Percentiles rank a stretch among this genome's conserved stretches.
phyloP scores from a whole-genome alignment of 2,329 filamentous ascomycete genomes.

The Ploettnerulaceae sp. region DNA sequence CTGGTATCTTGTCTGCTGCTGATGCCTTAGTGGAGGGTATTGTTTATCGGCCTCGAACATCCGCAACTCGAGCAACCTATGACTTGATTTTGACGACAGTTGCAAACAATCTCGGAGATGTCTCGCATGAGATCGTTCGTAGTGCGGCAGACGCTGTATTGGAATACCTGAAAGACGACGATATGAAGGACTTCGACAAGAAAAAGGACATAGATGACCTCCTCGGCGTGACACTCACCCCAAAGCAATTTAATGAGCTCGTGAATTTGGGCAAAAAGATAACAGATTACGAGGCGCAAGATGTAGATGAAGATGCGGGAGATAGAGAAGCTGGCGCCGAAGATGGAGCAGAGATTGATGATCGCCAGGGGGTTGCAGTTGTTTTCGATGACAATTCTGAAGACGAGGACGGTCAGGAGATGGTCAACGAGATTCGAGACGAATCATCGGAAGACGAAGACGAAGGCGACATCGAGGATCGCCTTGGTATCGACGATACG shows the following conservation, averaged over 20 bases:
- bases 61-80: constrained; percentile 87
- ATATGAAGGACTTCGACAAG: constrained; percentile 95
- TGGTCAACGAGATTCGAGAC: constrained; percentile 83
- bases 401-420: constrained; percentile 70
- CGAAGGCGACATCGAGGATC: constrained; percentile 62
- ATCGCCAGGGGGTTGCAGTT: constrained; percentile 93
- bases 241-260: constrained; percentile 94
- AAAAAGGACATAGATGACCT: constrained; percentile 97
- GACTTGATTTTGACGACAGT: constrained; percentile 91
- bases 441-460: constrained; percentile 80
- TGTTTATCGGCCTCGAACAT: constrained; percentile 84
- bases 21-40: constrained; percentile 89
- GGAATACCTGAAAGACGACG: constrained; percentile 90
- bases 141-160: constrained; percentile 91
- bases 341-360: constrained; percentile 77
- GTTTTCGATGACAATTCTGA: constrained; percentile 92
- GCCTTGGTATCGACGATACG: constrained; percentile 45
- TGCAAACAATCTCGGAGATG: constrained; percentile 82
- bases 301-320: constrained; percentile 86
- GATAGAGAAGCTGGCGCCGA: constrained; percentile 61
- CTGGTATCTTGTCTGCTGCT: constrained; percentile 75
- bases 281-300: constrained; percentile 94
- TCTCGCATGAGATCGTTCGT: constrained; percentile 83
- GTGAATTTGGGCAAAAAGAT: constrained; percentile 98
- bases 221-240: constrained; percentile 71